phyloP scores from a whole-genome alignment of 495 filamentous ascomycete species.

The Sphaerosporella brunnea region DNA sequence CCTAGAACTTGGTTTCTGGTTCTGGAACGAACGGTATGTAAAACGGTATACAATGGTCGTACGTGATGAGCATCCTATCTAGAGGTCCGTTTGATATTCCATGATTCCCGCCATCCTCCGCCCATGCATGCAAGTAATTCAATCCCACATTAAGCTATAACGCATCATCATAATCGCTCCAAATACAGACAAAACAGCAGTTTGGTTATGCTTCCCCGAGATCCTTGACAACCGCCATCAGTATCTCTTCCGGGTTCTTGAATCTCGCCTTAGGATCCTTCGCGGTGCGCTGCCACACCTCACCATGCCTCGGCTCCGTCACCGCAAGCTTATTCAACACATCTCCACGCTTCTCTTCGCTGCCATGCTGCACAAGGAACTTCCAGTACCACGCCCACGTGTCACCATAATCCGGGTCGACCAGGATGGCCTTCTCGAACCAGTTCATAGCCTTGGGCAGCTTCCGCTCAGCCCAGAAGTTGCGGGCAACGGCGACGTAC shows the following conservation, averaged over 20 bases:
- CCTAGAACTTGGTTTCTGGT: too few relatives aligned
- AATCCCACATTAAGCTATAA: too few relatives aligned
- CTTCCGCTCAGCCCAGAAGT: constrained; percentile 62
- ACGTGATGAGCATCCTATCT: too few relatives aligned
- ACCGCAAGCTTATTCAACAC: constrained; percentile 13
- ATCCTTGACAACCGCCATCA: constrained; percentile 52
- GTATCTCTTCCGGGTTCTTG: constrained; percentile 57
- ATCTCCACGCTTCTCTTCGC: constrained; percentile 31
- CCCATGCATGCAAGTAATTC: too few relatives aligned
- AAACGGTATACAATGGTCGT: too few relatives aligned
- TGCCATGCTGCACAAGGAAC: constrained; percentile 79
- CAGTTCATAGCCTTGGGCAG: constrained; percentile 84
- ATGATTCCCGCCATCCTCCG: too few relatives aligned
- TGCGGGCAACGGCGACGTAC: constrained; percentile 57
- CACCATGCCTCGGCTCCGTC: constrained; percentile 77
- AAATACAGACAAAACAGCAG: too few relatives aligned
- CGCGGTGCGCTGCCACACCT: constrained; percentile 70
- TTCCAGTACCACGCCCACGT: constrained; percentile 98
- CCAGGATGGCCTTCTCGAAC: constrained; percentile 86
- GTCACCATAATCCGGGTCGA: constrained; percentile 74
- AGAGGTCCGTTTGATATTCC: too few relatives aligned
- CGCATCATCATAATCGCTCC: too few relatives aligned
- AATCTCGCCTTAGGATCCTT: constrained; percentile 70
- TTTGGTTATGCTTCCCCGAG: too few relatives aligned
- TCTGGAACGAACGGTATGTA: too few relatives aligned